Conservation (phyloP, 116 monocot species). For the Dioscorea cayenensis region DNA sequence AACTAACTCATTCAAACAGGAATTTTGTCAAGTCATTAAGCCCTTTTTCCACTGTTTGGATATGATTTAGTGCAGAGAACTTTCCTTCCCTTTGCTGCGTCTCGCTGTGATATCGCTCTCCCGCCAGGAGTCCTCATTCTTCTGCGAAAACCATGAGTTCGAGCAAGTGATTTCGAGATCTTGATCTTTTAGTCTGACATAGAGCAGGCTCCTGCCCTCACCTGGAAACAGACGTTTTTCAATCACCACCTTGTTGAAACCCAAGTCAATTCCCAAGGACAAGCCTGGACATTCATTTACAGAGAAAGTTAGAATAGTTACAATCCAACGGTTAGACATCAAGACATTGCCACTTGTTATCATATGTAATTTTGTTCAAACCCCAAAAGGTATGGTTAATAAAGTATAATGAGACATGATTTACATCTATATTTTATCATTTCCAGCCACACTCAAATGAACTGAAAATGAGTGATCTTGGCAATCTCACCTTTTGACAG, state of each 20-base stretch:
- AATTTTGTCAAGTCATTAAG: constrained; percentile 4
- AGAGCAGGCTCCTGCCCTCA: constrained; percentile 61
- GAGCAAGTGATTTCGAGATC: constrained; percentile 93
- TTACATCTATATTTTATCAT: no score
- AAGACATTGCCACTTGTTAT: no score
- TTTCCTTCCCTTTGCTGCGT: constrained; percentile 84
- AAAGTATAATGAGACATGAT: no score
- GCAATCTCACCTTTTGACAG: no score
- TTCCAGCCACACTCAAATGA: no score
- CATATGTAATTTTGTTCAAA: no score
- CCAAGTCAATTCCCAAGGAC: constrained; percentile 37
- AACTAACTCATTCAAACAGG: not conserved
- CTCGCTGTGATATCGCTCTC: constrained; percentile 59
- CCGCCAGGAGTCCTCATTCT: constrained; percentile 73
- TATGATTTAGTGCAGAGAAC: constrained; percentile 86
- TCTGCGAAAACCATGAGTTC: constrained; percentile 81
- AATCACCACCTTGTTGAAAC: constrained; percentile 2
- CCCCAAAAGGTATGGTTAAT: no score
- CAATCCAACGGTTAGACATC: no score
- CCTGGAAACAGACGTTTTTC: constrained; percentile 32
- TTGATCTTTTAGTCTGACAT: constrained; percentile 70
- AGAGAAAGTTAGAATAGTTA: not conserved
- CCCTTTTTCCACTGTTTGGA: constrained; percentile 54
- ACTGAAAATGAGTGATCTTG: no score
- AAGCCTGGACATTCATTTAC: constrained; percentile 30